phyloP scores from a whole-genome alignment of 2,329 filamentous ascomycete genomes.

The Chrysoporthe cubensis region DNA sequence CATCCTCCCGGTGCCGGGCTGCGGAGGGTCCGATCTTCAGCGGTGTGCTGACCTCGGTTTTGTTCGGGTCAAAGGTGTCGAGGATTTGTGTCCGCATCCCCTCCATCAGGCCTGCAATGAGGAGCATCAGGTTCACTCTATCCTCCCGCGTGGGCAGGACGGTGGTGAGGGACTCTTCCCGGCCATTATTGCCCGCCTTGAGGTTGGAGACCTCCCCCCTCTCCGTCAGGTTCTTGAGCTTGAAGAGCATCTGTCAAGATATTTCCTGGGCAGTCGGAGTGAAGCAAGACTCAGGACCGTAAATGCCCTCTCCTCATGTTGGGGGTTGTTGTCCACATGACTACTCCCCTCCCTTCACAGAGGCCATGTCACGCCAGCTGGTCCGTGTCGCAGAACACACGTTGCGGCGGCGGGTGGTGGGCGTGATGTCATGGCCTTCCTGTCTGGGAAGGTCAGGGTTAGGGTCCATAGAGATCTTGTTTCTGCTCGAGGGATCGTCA shows the following conservation, averaged over 20 bases:
- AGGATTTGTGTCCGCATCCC: slow-evolving; percentile 30
- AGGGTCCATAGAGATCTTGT: not conserved
- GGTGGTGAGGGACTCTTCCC: slow-evolving; percentile 30
- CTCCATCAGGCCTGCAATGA: slow-evolving; percentile 28
- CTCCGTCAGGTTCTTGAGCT: slow-evolving; percentile 24
- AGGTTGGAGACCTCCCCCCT: slow-evolving; percentile 14
- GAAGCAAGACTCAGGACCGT: no score
- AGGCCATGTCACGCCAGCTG: not conserved
- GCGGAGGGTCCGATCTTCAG: slow-evolving; percentile 12
- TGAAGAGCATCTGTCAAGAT: slow-evolving; percentile 23
- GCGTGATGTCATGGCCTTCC: not conserved
- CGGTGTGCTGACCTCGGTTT: slow-evolving; percentile 15
- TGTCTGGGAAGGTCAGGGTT: not conserved
- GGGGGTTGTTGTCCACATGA: not conserved
- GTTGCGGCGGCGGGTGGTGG: not conserved
- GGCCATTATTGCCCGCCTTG: slow-evolving; percentile 6
- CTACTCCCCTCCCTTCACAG: not conserved
- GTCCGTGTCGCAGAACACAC: not conserved
- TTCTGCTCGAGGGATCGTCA: not conserved
- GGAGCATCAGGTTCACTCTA: slow-evolving; percentile 28
- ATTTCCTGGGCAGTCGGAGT: not conserved
- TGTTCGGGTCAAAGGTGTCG: slow-evolving; percentile 29
- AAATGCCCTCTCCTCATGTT: not conserved
- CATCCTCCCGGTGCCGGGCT: slow-evolving; percentile 5
- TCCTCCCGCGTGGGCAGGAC: slow-evolving; percentile 31